Percentiles rank a stretch among this genome's conserved stretches.
These are phyloP conservation scores for Aristolochia contorta DNA, from an alignment of 164 flowering plant species.

Conservation along the genomic window DNA sequence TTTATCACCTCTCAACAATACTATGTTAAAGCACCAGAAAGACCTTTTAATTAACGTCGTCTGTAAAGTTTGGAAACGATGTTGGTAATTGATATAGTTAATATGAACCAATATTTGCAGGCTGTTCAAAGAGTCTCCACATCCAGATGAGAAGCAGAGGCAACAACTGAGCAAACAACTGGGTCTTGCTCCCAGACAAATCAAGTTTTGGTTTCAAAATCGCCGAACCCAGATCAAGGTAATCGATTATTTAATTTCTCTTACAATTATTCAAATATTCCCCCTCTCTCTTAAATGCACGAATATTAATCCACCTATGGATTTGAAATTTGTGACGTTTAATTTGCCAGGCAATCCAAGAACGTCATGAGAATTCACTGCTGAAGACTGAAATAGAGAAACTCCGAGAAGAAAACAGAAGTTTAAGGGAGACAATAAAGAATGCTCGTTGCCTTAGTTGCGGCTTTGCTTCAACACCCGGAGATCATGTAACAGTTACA, in stretches of 20 bases:
- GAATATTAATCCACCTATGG: too few relatives aligned
- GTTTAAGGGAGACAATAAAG: slow-evolving; percentile 66
- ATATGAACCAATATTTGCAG: slow-evolving; percentile 36
- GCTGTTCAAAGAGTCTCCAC: slow-evolving; percentile 91
- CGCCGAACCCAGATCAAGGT: slow-evolving; percentile 99
- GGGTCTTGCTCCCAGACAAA: slow-evolving; percentile 97
- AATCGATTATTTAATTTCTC: background rate
- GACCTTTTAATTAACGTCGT: background rate
- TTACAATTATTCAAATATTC: background rate
- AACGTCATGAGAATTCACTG: slow-evolving; percentile 91
- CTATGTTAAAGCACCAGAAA: background rate
- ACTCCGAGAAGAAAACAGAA: slow-evolving; percentile 65
- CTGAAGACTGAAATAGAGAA: slow-evolving; percentile 86
- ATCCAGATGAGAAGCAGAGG: slow-evolving; percentile 99
- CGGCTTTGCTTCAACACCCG: slow-evolving; percentile 49
- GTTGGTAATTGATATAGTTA: too few relatives aligned
- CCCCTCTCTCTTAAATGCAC: background rate
- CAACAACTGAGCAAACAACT: slow-evolving; percentile 89
- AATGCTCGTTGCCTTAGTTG: slow-evolving; percentile 81
- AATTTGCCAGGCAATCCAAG: slow-evolving; percentile 75
- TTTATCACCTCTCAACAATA: background rate
- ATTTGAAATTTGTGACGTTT: background rate
- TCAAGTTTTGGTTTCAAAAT: slow-evolving; percentile 99
- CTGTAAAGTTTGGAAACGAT: background rate
- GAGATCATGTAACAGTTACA: slow-evolving; percentile 25